Evolutionary conservation across 179 eudicot species (phyloP).

Genomic region (Amaranthus tricolor): DNA sequence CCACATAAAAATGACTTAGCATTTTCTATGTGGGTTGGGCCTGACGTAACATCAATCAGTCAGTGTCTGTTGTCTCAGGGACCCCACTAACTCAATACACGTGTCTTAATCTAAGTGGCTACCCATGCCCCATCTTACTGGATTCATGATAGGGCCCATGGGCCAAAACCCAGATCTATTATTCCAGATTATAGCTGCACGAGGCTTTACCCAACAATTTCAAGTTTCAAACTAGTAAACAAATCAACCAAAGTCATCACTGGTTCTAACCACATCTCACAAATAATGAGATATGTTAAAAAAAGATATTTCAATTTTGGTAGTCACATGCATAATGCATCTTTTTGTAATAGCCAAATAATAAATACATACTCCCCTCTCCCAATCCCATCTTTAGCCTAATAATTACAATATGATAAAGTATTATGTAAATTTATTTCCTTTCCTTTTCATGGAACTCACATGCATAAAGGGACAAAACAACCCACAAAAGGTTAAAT

Average conservation of each 20-base stretch:
- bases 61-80: constrained; percentile 23
- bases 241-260: not conserved
- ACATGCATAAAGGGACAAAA: constrained; percentile 48
- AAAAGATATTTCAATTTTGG: constrained; percentile 21
- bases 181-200: constrained; percentile 32
- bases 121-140: constrained; percentile 15
- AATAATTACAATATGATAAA: constrained; percentile 34
- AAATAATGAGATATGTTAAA: constrained; percentile 14
- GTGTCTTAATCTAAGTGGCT: constrained; percentile 24
- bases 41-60: constrained; percentile 31
- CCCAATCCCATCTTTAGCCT: constrained; percentile 25
- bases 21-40: constrained; percentile 32
- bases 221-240: not conserved
- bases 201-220: not conserved
- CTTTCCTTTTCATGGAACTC: constrained; percentile 21
- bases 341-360: constrained; percentile 22
- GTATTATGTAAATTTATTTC: constrained; percentile 1
- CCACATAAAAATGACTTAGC: constrained; percentile 27
- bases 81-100: constrained; percentile 22
- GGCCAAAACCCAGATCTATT: constrained; percentile 23
- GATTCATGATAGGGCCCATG: constrained; percentile 16
- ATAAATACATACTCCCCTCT: constrained; percentile 12
- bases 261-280: not conserved
- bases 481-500: constrained; percentile 25
- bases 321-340: constrained; percentile 32